Conservation (phyloP, 208 protist genomes). For the Leishmania gerbilli region DNA sequence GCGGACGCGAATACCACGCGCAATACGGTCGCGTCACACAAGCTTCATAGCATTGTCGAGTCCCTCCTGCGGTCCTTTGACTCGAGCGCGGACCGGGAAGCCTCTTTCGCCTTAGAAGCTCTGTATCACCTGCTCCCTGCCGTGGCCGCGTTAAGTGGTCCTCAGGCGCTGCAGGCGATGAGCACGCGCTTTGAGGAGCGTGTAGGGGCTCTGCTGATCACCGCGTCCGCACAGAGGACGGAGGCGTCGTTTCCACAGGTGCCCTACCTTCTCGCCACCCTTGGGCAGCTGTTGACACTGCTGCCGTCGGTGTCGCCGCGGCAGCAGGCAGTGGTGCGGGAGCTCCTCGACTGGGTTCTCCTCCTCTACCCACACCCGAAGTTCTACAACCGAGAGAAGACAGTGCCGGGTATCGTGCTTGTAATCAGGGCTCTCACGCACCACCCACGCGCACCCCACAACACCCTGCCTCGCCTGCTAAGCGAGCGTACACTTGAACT, state of each 20-base stretch:
- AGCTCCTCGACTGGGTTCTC: slow-evolving; percentile 27
- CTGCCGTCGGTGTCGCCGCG: slow-evolving; percentile 28
- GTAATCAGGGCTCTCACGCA: slow-evolving; percentile 36
- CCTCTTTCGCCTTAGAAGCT: slow-evolving; percentile 3
- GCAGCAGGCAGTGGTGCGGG: slow-evolving; percentile 6
- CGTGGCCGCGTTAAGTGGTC: not conserved
- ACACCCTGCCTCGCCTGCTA: not conserved
- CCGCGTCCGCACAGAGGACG: not conserved
- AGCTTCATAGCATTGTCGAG: not conserved
- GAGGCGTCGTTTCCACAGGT: slow-evolving; percentile 8
- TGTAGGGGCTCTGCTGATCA: slow-evolving; percentile 1
- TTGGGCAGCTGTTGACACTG: slow-evolving; percentile 25
- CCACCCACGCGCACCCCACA: slow-evolving; percentile 4
- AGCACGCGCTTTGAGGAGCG: slow-evolving; percentile 4
- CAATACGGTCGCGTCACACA: not conserved
- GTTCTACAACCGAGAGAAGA: slow-evolving; percentile 34
- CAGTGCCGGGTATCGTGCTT: slow-evolving; percentile 31
- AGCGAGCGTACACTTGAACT: slow-evolving; percentile 17
- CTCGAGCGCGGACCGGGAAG: slow-evolving; percentile 1
- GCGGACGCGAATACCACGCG: too few species aligned
- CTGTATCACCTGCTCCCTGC: slow-evolving; percentile 20
- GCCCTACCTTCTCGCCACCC: slow-evolving; percentile 12
- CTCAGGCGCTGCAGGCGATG: not conserved
- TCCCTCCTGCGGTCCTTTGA: not conserved
- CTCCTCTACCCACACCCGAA: slow-evolving; percentile 23